phyloP scores from a whole-genome alignment of 2,329 filamentous ascomycete genomes.

The Lasiodiplodia citricola region DNA sequence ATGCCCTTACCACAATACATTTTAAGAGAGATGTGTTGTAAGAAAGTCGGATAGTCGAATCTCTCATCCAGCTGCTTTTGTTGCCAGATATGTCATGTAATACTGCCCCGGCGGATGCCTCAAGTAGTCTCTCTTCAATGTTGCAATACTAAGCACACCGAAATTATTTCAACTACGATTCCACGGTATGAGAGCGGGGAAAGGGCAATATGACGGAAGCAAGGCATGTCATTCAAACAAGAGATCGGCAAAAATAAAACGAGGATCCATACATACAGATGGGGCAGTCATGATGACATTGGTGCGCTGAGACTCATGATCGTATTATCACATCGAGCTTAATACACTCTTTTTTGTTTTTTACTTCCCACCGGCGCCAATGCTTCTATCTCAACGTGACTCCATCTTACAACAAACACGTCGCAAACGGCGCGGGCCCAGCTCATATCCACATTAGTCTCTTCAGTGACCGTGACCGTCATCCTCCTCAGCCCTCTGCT shows the following conservation, averaged over 20 bases:
- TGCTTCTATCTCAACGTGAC: constrained; percentile 5
- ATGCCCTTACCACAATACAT: too few species aligned
- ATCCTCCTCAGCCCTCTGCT: constrained; percentile 75
- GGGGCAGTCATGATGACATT: not conserved
- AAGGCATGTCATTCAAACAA: too few species aligned
- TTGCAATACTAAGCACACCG: too few species aligned
- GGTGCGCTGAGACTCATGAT: constrained; percentile 12
- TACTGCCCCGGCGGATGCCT: too few species aligned
- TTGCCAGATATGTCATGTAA: too few species aligned
- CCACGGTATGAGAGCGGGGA: too few species aligned
- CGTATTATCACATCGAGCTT: constrained; percentile 24
- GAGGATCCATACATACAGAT: not conserved
- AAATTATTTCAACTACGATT: too few species aligned
- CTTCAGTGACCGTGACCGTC: constrained; percentile 82
- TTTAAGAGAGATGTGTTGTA: too few species aligned
- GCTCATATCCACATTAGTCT: not conserved
- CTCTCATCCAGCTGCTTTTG: too few species aligned
- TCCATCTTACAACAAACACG: constrained; percentile 9
- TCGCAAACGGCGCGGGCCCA: not conserved
- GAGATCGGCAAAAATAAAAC: not conserved
- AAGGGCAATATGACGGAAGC: too few species aligned
- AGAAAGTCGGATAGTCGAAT: too few species aligned
- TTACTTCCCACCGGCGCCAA: constrained; percentile 6
- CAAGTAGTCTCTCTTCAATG: too few species aligned
- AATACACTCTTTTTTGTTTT: constrained; percentile 1